phyloP scores from a whole-genome alignment of 106 monocot genomes.

The Alisma plantagoaquatica region DNA sequence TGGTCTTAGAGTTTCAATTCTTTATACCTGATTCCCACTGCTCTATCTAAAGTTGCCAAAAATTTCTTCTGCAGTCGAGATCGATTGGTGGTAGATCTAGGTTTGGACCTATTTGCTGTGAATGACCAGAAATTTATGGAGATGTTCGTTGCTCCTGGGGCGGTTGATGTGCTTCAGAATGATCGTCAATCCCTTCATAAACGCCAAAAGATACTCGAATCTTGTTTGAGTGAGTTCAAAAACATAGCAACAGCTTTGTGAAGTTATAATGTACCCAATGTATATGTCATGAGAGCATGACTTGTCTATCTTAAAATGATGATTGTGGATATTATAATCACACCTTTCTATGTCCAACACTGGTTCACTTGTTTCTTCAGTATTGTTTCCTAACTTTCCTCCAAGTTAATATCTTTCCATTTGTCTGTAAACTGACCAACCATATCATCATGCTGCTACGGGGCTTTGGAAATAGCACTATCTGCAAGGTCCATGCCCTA shows the following conservation, averaged over 20 bases:
- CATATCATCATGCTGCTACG: too few species aligned
- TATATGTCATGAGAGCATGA: too few species aligned
- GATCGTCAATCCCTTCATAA: constrained; percentile 68
- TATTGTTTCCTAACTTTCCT: too few species aligned
- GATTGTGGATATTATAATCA: too few species aligned
- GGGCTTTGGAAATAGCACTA: too few species aligned
- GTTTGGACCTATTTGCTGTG: constrained; percentile 84
- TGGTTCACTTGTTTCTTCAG: too few species aligned
- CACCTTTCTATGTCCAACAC: too few species aligned
- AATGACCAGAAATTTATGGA: constrained; percentile 91
- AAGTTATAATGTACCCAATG: too few species aligned
- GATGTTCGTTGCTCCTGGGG: constrained; percentile 95
- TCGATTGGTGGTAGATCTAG: constrained; percentile 57
- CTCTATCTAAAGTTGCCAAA: neutral
- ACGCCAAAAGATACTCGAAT: constrained; percentile 74
- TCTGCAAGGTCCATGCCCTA: too few species aligned
- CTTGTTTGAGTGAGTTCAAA: constrained; percentile 93
- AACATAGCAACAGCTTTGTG: constrained; percentile 61
- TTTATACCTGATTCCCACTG: neutral
- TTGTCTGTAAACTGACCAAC: too few species aligned
- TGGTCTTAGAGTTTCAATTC: neutral
- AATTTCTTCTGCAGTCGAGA: constrained; percentile 41
- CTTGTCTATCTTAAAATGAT: too few species aligned
- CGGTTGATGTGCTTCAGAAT: constrained; percentile 61
- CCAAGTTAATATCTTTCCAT: too few species aligned